Evolutionary conservation across 441 rosid genomes (phyloP).

Genomic region (Corymbia calophylla): DNA sequence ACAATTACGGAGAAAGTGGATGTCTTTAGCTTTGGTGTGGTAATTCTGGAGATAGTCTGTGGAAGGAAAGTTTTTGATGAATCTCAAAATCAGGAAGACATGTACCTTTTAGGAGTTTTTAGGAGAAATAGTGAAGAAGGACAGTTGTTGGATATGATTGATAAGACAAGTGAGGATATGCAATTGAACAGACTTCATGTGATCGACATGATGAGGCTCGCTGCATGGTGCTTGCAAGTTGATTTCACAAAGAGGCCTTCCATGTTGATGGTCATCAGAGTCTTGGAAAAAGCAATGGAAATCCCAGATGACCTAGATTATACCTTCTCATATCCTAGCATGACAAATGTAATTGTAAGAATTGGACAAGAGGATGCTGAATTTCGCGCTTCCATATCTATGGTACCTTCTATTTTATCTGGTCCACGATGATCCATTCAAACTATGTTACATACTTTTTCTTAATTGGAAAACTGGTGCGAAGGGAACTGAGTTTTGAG

Average conservation of each 20-base stretch:
- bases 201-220: not conserved
- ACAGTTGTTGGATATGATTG: not conserved
- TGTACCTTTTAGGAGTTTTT: not conserved
- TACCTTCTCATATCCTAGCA: not conserved
- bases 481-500: not conserved
- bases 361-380: not conserved
- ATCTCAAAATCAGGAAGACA: not conserved
- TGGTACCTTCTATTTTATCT: not conserved
- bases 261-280: not conserved
- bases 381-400: accelerated
- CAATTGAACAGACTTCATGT: not conserved
- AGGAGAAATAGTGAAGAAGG: not conserved
- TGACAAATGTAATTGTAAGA: not conserved
- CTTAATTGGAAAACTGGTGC: no score
- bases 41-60: not conserved
- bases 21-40: not conserved
- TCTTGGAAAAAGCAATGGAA: not conserved
- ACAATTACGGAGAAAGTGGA: not conserved
- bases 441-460: not conserved
- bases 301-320: not conserved
- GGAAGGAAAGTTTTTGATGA: accelerated
- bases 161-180: not conserved
- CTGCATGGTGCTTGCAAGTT: not conserved
- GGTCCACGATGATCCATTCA: not conserved
- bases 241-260: not conserved